These are phyloP conservation scores for Colletotrichum eleusines DNA, from an alignment of 2,329 filamentous ascomycete species.

Conservation along the genomic window DNA sequence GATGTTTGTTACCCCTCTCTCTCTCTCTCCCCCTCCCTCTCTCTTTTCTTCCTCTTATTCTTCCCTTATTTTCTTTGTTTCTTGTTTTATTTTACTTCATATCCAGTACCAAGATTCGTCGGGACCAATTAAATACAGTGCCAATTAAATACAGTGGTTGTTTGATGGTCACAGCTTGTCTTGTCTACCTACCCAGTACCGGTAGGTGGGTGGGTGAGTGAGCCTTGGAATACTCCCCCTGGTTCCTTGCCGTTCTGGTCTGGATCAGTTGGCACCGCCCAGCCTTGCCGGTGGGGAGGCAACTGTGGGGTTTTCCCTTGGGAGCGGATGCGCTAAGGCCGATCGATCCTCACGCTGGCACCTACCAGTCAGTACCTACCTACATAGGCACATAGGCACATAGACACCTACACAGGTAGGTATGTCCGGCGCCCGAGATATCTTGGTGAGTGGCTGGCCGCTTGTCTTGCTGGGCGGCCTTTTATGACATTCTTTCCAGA, in stretches of 20 bases:
- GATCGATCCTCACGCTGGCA: constrained; percentile 31
- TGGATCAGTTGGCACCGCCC: constrained; percentile 41
- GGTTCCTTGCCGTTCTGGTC: constrained; percentile 20
- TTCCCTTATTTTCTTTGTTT: too few relatives aligned
- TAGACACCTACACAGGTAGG: not conserved
- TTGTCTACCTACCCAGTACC: too few relatives aligned
- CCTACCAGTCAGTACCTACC: too few relatives aligned
- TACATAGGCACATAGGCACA: too few relatives aligned
- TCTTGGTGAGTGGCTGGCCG: constrained; percentile 1
- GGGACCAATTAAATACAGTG: too few relatives aligned
- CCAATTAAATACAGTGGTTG: too few relatives aligned
- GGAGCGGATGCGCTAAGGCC: constrained; percentile 31
- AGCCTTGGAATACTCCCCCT: constrained; percentile 3
- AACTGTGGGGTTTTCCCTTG: constrained; percentile 32
- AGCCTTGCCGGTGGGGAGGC: constrained; percentile 34
- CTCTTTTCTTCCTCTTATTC: too few relatives aligned
- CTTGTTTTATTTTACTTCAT: not conserved
- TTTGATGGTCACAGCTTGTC: too few relatives aligned
- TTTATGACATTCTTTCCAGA: not conserved
- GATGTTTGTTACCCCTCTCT: not conserved
- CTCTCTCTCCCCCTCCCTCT: too few relatives aligned
- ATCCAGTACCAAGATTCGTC: too few relatives aligned
- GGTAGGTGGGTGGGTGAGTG: too few relatives aligned
- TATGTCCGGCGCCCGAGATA: not conserved
- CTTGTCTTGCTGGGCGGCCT: not conserved